Conservation (phyloP, 75 land plant species). For the Selaginella tamariscina region DNA sequence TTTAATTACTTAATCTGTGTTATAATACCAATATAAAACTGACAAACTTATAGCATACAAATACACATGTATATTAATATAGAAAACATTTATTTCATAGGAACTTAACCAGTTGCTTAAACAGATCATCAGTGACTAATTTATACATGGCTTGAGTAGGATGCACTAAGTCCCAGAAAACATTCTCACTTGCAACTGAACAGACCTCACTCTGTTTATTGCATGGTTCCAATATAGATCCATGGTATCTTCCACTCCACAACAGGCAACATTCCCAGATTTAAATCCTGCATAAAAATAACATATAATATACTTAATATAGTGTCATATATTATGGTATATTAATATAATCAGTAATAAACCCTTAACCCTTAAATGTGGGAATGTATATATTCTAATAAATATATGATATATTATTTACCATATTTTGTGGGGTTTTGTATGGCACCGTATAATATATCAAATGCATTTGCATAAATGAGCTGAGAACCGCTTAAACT, state of each 20-base stretch:
- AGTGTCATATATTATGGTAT: too few species aligned
- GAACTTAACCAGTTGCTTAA: not conserved
- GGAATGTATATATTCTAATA: too few species aligned
- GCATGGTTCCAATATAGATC: not conserved
- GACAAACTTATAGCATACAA: too few species aligned
- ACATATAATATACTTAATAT: too few species aligned
- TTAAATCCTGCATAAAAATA: not conserved
- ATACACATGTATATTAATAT: too few species aligned
- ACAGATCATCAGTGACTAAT: not conserved
- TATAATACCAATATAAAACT: too few species aligned
- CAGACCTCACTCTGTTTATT: not conserved
- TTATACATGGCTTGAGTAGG: not conserved
- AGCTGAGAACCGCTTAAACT: not conserved
- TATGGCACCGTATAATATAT: not conserved
- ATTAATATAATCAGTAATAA: too few species aligned
- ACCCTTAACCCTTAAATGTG: too few species aligned
- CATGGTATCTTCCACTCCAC: not conserved
- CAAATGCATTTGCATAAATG: not conserved
- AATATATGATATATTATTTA: not conserved
- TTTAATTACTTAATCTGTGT: too few species aligned
- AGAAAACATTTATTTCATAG: too few species aligned
- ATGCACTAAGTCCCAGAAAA: not conserved
- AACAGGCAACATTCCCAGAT: not conserved
- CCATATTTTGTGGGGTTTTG: not conserved
- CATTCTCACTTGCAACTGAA: not conserved